Conservation (phyloP, 1,284 basidiomycete genomes). For the Sphagnurus paluster region DNA sequence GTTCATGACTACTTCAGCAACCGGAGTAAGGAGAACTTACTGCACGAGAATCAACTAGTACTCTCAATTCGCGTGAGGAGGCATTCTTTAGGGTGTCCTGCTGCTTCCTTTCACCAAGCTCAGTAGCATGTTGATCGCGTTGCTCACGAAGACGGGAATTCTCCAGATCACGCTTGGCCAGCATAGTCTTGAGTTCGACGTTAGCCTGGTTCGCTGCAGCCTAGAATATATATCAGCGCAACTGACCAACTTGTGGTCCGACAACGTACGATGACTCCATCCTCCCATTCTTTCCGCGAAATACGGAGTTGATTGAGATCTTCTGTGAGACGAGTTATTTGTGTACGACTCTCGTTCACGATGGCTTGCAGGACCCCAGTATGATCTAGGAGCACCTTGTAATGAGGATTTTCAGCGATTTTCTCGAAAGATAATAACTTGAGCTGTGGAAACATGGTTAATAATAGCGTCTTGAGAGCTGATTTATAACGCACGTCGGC, state of each 20-base stretch:
- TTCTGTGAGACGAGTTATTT: slow-evolving; percentile 39
- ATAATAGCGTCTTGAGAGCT: neutral
- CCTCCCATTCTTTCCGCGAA: slow-evolving; percentile 48
- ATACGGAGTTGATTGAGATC: slow-evolving; percentile 39
- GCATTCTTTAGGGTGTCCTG: slow-evolving; percentile 64
- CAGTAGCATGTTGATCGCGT: slow-evolving; percentile 75
- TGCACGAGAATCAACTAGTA: slow-evolving; percentile 67
- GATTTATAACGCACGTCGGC: slow-evolving; percentile 40
- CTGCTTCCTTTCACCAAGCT: slow-evolving; percentile 72
- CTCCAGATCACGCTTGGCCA: slow-evolving; percentile 74
- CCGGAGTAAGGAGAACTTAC: slow-evolving; percentile 40
- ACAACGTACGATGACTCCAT: slow-evolving; percentile 39
- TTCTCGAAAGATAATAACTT: slow-evolving; percentile 44
- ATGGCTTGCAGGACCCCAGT: slow-evolving; percentile 41
- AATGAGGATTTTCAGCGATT: slow-evolving; percentile 47
- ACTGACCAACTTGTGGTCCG: slow-evolving; percentile 9
- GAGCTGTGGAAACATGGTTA: slow-evolving; percentile 33
- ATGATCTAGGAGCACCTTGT: slow-evolving; percentile 48
- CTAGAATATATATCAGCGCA: slow-evolving; percentile 35
- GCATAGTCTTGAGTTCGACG: slow-evolving; percentile 55
- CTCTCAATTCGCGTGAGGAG: slow-evolving; percentile 73
- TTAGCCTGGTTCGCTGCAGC: slow-evolving; percentile 43
- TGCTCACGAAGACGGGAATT: slow-evolving; percentile 76
- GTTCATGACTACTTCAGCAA: slow-evolving; percentile 9
- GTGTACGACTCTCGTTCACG: slow-evolving; percentile 35